Base-by-base conservation (phyloP, 768 basidiomycete genomes). In the Trametes coccinea region DNA sequence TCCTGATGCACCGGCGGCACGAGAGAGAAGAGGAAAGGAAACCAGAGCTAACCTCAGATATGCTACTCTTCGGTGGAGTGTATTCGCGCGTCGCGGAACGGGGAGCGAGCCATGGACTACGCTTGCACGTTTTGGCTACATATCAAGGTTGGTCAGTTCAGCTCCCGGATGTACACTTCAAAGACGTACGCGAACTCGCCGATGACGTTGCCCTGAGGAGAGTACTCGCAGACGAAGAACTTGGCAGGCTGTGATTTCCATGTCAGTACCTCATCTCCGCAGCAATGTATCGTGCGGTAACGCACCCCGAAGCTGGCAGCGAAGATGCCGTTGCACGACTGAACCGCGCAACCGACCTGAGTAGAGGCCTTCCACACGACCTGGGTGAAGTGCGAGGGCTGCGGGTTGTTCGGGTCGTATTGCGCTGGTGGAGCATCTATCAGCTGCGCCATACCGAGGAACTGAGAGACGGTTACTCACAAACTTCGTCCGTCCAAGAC, bases 191-290 rank as follows among this genome's bases (percentile, higher is more conserved):
- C 71, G 66, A 88, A 89, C 56, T 81, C 65, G 34, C 87, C 87
- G 22, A 79, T 77, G 66, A 90, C 77, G 72, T 90, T 90, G 47
- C 89, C 89, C 45, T 80, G 77, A 10, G 79, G 78, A 34, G 73
- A 80, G 70, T 90, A 90, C 74, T 90, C 87, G 76, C 89, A 90
- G 31, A 89, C 88, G 66, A 78, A 82, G 73, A 72, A 89, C 47
- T 82, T 77, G 22, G 86, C 84, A 57, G 70, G 67, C 86, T 88
- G 66, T 29, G 10, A 22, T 13, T 22, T 29, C 6, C 11, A 16
- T 14, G 46, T 8, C 16, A 40, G 39, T 22, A 22, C 22, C 22
- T 9, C 8, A 4, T 7, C 14, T 8, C 9, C 14, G 33, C 11
- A 29, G 17, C 16, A 33, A 8, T 9, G 2, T 45, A 8, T 2